A percentile compares a stretch with the other conserved stretches of the same genome.
Evolutionary conservation across 2,329 filamentous ascomycete species (phyloP).

Genomic region (Penicillium olsonii): DNA sequence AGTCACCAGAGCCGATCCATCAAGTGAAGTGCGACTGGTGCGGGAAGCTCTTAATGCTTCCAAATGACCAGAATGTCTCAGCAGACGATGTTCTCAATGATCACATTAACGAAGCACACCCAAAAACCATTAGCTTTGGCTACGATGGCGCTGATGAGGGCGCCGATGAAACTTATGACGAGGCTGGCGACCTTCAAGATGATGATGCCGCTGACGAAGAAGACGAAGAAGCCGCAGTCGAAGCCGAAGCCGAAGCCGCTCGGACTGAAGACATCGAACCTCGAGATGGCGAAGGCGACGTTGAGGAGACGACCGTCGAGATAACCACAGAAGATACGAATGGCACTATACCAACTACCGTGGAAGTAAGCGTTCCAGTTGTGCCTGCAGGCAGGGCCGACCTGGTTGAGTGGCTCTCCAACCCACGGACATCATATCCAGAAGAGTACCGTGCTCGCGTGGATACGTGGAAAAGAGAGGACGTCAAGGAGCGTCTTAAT

Average conservation of each 20-base stretch:
- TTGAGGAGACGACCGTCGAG: constrained; percentile 21
- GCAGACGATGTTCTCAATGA: constrained; percentile 33
- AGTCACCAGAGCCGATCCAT: constrained; percentile 33
- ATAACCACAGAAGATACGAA: neutral
- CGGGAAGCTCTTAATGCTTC: constrained; percentile 34
- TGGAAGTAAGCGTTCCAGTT: constrained; percentile 2
- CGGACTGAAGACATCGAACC: neutral
- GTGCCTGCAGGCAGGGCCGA: constrained; percentile 8
- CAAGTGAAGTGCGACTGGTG: constrained; percentile 40
- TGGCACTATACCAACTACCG: constrained; percentile 3
- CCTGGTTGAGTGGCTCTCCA: constrained; percentile 21
- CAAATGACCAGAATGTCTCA: constrained; percentile 24
- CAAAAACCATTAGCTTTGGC: constrained; percentile 29
- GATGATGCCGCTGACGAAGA: constrained; percentile 19
- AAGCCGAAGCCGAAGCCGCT: constrained; percentile 4
- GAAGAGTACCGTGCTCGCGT: constrained; percentile 20
- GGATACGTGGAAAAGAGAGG: constrained; percentile 18
- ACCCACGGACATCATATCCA: constrained; percentile 18
- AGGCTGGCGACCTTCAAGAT: constrained; percentile 18
- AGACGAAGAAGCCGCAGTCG: neutral
- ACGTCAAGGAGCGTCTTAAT: constrained; percentile 34
- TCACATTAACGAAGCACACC: constrained; percentile 38
- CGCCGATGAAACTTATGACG: constrained; percentile 16
- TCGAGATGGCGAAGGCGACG: constrained; percentile 22
- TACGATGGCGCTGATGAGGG: constrained; percentile 27